phyloP scores from a whole-genome alignment of 2,329 filamentous ascomycete genomes.

The Aspergillus sp. region DNA sequence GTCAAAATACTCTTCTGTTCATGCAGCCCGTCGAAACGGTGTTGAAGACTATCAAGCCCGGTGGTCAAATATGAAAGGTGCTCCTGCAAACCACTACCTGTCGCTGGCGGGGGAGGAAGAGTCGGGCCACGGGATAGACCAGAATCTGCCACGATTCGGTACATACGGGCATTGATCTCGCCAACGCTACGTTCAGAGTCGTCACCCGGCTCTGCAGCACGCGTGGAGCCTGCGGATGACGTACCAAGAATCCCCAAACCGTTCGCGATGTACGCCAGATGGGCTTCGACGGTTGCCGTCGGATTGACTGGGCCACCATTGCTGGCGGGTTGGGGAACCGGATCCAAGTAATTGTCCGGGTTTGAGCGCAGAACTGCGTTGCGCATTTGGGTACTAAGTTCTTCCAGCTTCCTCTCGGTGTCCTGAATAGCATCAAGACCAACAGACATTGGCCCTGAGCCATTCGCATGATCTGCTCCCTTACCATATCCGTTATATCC shows the following conservation, averaged over 20 bases:
- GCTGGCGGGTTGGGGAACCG: slow-evolving; percentile 26
- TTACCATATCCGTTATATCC: slow-evolving; percentile 28
- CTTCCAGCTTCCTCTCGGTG: slow-evolving; percentile 59
- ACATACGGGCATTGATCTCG: slow-evolving; percentile 57
- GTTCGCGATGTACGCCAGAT: slow-evolving; percentile 64
- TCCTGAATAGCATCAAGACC: slow-evolving; percentile 47
- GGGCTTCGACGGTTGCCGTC: slow-evolving; percentile 38
- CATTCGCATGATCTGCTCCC: slow-evolving; percentile 9
- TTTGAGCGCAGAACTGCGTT: slow-evolving; percentile 52
- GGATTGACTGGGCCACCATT: slow-evolving; percentile 21
- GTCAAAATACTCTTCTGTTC: slow-evolving; percentile 86
- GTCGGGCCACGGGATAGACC: slow-evolving; percentile 37
- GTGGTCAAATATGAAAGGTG: slow-evolving; percentile 69
- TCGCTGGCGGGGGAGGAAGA: slow-evolving; percentile 51
- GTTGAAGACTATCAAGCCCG: slow-evolving; percentile 71
- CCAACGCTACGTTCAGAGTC: slow-evolving; percentile 47
- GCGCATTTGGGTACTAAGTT: slow-evolving; percentile 58
- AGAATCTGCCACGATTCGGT: slow-evolving; percentile 47
- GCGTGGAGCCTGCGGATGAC: slow-evolving; percentile 4
- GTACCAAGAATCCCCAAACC: slow-evolving; percentile 54
- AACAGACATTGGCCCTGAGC: slow-evolving; percentile 9
- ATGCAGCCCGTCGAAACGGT: slow-evolving; percentile 65
- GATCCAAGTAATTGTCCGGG: slow-evolving; percentile 27
- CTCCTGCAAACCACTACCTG: slow-evolving; percentile 49
- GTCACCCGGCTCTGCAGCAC: slow-evolving; percentile 1